phyloP scores from a whole-genome alignment of 106 monocot species.

The Dioscorea dumetorum region DNA sequence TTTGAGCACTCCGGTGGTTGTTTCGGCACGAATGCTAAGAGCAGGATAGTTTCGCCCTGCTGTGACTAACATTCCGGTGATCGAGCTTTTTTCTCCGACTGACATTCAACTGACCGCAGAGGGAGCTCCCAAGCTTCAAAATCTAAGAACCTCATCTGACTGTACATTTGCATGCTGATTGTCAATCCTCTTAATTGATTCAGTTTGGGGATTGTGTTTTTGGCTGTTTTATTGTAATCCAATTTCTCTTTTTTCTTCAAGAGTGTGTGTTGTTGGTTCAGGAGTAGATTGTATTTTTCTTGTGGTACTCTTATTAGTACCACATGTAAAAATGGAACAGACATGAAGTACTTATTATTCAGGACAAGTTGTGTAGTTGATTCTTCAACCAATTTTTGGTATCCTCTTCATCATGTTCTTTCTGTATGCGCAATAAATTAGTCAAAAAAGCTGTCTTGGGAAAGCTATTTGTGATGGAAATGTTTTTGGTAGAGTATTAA shows the following conservation, averaged over 20 bases:
- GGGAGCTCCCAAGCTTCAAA: not conserved
- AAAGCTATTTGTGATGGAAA: too few relatives aligned
- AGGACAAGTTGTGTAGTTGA: not conserved
- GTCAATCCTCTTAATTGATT: not conserved
- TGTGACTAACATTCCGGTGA: constrained; percentile 48
- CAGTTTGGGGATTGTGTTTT: not conserved
- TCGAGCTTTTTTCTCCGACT: constrained; percentile 4
- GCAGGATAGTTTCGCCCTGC: constrained; percentile 29
- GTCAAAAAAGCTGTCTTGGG: not conserved
- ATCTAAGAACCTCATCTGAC: not conserved
- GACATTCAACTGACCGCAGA: not conserved
- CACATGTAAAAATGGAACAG: not conserved
- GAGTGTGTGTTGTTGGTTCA: too few relatives aligned
- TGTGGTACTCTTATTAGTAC: not conserved
- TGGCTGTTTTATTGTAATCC: not conserved
- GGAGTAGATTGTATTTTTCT: not conserved
- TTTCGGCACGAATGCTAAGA: constrained; percentile 33
- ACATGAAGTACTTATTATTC: not conserved
- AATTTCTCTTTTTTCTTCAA: too few relatives aligned
- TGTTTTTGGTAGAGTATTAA: too few relatives aligned
- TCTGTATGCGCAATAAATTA: not conserved
- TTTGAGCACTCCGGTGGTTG: constrained; percentile 2
- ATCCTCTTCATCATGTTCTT: not conserved
- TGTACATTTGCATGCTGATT: not conserved
- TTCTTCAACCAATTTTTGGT: not conserved